Percentiles rank a stretch among this genome's conserved stretches.
These are phyloP conservation scores for Syzygium malaccense DNA, from an alignment of 441 rosid species.

Conservation along the genomic window DNA sequence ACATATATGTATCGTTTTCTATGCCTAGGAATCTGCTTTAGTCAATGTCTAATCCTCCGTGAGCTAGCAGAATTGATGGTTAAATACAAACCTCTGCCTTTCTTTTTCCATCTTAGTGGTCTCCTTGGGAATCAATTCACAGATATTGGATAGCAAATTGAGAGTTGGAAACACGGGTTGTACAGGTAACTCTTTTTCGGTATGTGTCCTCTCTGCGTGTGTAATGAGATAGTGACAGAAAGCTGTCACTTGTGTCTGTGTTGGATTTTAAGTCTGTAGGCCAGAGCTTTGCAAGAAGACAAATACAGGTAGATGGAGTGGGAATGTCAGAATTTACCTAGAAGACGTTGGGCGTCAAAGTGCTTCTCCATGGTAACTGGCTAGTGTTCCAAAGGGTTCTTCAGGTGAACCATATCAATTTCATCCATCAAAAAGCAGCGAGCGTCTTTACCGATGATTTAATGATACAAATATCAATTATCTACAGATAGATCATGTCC, in stretches of 20 bases:
- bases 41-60: constrained; percentile 2
- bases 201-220: neutral
- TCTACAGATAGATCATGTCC: neutral
- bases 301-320: neutral
- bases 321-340: neutral
- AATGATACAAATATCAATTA: neutral
- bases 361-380: neutral
- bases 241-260: neutral
- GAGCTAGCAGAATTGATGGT: neutral
- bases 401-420: neutral
- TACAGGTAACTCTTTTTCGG: neutral
- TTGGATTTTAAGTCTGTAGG: neutral
- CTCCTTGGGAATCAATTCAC: constrained; percentile 24
- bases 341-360: neutral
- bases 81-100: neutral
- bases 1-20: neutral
- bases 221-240: neutral
- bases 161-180: neutral
- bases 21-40: constrained; percentile 4
- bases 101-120: neutral
- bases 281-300: neutral
- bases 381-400: neutral
- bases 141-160: constrained; percentile 22
- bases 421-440: neutral
- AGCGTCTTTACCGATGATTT: neutral